Base-by-base conservation (phyloP, 306 rosid genomes). In the Luffa aegyptiaca region DNA sequence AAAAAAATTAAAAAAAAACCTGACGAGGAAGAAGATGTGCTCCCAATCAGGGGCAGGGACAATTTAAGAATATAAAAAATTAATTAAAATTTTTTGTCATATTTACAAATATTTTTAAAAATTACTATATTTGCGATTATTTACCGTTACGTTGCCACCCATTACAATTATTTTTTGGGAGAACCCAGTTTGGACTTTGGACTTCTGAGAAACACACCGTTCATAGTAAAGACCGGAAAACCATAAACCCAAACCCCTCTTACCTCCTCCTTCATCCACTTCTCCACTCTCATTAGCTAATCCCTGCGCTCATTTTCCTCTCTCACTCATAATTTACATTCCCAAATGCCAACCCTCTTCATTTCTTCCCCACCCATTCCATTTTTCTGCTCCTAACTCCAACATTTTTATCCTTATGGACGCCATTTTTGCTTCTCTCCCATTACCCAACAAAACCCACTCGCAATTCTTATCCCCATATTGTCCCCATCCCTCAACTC, bases 391-490 rank as follows among this genome's bases (percentile, higher is more conserved):
- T 39, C 62, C 2, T 83, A 83, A 75, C 3, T 57, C 21, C 80
- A 18, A 8, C 5, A 62, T 18, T 75, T 59, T 48, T 37, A 21
- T 42, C 55, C 77, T 61, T 76, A 86, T 89, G 95, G 91, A 86
- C 18, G 77, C 90, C 82, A 64, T 82, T 79, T 64, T 80, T 59
- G 62, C 83, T 10, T 79, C 87, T 10, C 82, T 46, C 63, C 74
- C 80, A 6, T 65, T 80, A 1, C 81, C 79, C 69, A 76, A 35
- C 52, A 69, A 66, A 12, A 68, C 75, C 78, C 31, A 75, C 18
- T 85, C 65, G 35, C 86, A 73, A 16, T 81, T 81, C 62, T 80
- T 61, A 41, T 52, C 82, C 2, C 80, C 65, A 4, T 9, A 46
- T 62, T 80, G 52, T 3, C 48, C 51, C 63, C 52, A 51, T 41